These are phyloP conservation scores for Catharanthus roseus DNA, from an alignment of 257 asterid species.

Conservation along the genomic window DNA sequence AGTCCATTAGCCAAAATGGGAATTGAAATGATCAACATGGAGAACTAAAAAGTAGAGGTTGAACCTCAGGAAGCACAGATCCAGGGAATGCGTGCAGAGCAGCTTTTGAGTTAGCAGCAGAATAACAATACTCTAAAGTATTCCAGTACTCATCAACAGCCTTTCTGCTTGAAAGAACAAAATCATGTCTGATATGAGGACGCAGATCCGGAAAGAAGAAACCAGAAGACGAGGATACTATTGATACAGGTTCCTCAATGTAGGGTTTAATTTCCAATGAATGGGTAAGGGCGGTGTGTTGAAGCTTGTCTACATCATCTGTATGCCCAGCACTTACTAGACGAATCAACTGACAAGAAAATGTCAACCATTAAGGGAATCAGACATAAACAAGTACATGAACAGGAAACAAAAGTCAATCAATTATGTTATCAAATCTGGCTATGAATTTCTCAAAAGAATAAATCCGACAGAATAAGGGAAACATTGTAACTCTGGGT, in stretches of 20 bases:
- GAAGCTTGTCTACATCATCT: constrained; percentile 48
- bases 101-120: constrained; percentile 67
- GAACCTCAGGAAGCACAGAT: constrained; percentile 81
- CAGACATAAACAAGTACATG: constrained; percentile 16
- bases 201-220: constrained; percentile 66
- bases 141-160: constrained; percentile 91
- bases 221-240: constrained; percentile 37
- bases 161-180: constrained; percentile 71
- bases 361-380: constrained; percentile 24
- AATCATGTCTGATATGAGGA: constrained; percentile 90
- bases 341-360: constrained; percentile 74
- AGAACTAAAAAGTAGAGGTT: constrained; percentile 12
- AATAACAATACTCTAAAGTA: constrained; percentile 85
- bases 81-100: constrained; percentile 97
- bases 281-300: constrained; percentile 57
- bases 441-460: background rate
- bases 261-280: constrained; percentile 90
- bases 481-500: background rate
- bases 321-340: constrained; percentile 50
- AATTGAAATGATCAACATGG: constrained; percentile 9
- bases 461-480: background rate
- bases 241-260: constrained; percentile 82
- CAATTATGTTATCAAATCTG: background rate
- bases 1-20: constrained; percentile 7
- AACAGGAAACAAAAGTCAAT: constrained; percentile 15